Base-by-base conservation (phyloP, 768 basidiomycete genomes). In the Lentinula lateritia region DNA sequence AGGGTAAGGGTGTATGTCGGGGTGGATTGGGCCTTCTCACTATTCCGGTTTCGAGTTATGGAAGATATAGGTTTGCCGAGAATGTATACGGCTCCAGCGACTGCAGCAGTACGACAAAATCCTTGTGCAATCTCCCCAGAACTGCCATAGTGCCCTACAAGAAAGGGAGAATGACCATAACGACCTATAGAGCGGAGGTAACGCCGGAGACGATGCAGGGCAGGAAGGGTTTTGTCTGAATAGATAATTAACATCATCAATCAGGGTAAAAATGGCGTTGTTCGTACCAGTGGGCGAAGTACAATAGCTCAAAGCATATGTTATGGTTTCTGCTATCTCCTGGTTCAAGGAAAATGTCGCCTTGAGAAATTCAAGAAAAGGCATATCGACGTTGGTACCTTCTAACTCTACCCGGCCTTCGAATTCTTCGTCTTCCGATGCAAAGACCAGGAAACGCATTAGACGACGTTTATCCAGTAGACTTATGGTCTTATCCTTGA, bases 131-230 rank as follows among this genome's bases (percentile, higher is more conserved):
- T 86, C 68, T 98, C 96, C 5, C 96, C 96, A 0, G 89, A 80
- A 18, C 94, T 92, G 16, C 96, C 96, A 70, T 97, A 98, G 66
- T 97, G 93, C 0, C 93, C 93, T n/a, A 98, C 80, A 15, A 98
- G 83, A 75, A 94, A 98, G 1, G 95, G 86, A 0, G 86, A 86
- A n/a, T 73, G 69, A 2, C 95, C 95, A 68, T 97, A 98, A 35
- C 92, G 81, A 2, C 95, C 95, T 16, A 85, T 74, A 0, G 94
- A 92, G 52, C 80, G 86, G 13, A 98, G 78, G 69, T 91, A 94
- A 23, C 78, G 74, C 6, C 87, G 84, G 10, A 95, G 74, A 6
- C 95, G 87, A n/a, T 73, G 71, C 7, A 98, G 73, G 1, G 90
- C 84, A 1, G 82, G 79, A 7, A 84, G 68, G 1, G 90, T 86